phyloP scores from a whole-genome alignment of 768 basidiomycete genomes.

The Amanita subjunquillea region DNA sequence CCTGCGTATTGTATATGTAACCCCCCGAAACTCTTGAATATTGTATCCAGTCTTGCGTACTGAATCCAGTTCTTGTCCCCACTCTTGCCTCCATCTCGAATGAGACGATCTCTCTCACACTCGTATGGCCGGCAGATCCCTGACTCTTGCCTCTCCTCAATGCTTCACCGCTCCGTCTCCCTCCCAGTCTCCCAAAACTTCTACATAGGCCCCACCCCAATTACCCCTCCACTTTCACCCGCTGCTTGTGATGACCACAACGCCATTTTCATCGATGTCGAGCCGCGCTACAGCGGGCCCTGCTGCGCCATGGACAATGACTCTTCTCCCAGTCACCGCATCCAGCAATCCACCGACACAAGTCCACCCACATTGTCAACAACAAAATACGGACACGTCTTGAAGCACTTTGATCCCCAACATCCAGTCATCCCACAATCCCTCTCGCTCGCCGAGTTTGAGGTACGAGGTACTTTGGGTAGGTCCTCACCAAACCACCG shows the following conservation, averaged over 20 bases:
- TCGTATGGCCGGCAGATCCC: too few relatives aligned
- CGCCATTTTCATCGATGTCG: slow-evolving; percentile 26
- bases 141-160: slow-evolving; percentile 12
- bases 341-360: neutral
- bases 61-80: too few relatives aligned
- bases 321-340: neutral
- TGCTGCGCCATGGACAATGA: neutral
- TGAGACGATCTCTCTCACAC: too few relatives aligned
- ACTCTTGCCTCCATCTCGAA: too few relatives aligned
- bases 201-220: slow-evolving; percentile 37
- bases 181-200: slow-evolving; percentile 17
- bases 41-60: too few relatives aligned
- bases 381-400: neutral
- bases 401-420: slow-evolving; percentile 2
- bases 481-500: slow-evolving; percentile 11
- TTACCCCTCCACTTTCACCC: slow-evolving; percentile 65
- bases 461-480: slow-evolving; percentile 74
- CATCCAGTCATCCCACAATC: slow-evolving; percentile 31
- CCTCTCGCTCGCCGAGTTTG: slow-evolving; percentile 62
- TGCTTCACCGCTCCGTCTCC: slow-evolving; percentile 23
- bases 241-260: slow-evolving; percentile 19
- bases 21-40: too few relatives aligned
- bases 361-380: neutral
- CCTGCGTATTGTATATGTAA: too few relatives aligned
- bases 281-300: slow-evolving; percentile 25